Base-by-base conservation (phyloP, 108 stramenopile species). In the Conticribra weissflogii region DNA sequence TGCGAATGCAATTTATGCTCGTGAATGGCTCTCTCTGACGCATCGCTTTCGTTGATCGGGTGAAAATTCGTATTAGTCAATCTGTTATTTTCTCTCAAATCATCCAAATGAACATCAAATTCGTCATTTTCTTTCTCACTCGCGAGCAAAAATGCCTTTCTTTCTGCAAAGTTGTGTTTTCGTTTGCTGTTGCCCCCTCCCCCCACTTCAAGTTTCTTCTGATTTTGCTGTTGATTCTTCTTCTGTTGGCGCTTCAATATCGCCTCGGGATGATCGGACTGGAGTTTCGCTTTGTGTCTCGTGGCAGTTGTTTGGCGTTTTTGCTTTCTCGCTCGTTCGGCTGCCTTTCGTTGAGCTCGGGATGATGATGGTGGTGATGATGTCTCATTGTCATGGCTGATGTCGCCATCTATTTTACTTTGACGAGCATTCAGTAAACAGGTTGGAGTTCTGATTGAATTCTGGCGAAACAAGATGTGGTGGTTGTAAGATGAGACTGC, bases 1-100 rank as follows among this genome's bases (percentile, higher is more conserved):
- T 50, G 60, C 15, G 91, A 92, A 66, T 88, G 85, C 50, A 89
- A 58, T 22, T 52, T 25, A 19, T 80, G 74, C 15, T 51, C 36
- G 5, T 41, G 36, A 24, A 25, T 53, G 30, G 33, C 15, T 7
- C 27, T 65, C 22, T n/a, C n/a, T n/a, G n/a, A n/a, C n/a, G n/a
- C n/a, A n/a, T 19, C 3, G 16, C 18, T 34, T 15, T 18, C 36
- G 51, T 21, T 0, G 32, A 7, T 14, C 36, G 14, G 23, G 44
- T 21, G 54, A 34, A 33, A 30, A 47, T 24, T 1, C 34, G 51
- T 16, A 33, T 54, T 49, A 33, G 59, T 30, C 50, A 45, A 45
- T 59, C 41, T 5, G 51, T 66, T 46, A 54, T 67, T 2, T 62
- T 56, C 72, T 18, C 63, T 17, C 28, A 64, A 47, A 21, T 47